A percentile compares a stretch with the other conserved stretches of the same genome.
Evolutionary conservation across 1,284 basidiomycete genomes (phyloP).

Genomic region (Tylopilus sp.): DNA sequence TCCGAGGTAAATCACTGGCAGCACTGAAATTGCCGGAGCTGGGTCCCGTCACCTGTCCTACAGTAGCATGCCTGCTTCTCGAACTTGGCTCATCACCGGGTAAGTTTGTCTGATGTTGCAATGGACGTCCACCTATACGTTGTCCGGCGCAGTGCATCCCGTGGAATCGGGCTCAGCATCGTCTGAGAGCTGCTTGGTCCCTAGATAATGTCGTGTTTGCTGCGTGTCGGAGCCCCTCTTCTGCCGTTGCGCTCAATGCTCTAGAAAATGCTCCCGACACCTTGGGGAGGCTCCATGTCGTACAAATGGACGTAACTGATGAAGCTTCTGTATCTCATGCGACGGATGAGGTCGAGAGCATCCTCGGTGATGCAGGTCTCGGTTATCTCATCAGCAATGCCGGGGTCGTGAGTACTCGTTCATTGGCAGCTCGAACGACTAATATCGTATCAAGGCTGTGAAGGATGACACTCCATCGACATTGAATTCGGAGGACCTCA

Average conservation of each 20-base stretch:
- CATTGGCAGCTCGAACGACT: not conserved
- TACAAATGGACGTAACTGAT: slow-evolving; percentile 30
- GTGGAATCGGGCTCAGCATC: slow-evolving; percentile 32
- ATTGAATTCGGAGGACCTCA: slow-evolving; percentile 11
- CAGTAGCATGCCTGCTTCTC: not conserved
- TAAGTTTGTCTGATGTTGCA: not conserved
- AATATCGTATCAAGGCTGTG: slow-evolving; percentile 6
- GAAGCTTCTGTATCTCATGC: slow-evolving; percentile 23
- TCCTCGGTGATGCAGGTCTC: slow-evolving; percentile 22
- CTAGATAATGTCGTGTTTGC: no score
- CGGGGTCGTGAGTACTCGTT: slow-evolving; percentile 22
- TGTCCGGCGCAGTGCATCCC: slow-evolving; percentile 19
- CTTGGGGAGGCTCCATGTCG: slow-evolving; percentile 20
- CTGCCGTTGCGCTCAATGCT: slow-evolving; percentile 16
- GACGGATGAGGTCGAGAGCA: slow-evolving; percentile 15
- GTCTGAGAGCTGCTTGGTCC: slow-evolving; percentile 27
- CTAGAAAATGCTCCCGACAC: slow-evolving; percentile 7
- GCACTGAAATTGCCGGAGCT: no score
- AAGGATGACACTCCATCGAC: slow-evolving; percentile 18
- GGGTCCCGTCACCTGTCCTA: not conserved
- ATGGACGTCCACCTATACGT: not conserved
- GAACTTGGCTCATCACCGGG: slow-evolving; percentile 13
- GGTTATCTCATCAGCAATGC: slow-evolving; percentile 36
- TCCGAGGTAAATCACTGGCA: no score
- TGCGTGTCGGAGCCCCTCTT: slow-evolving; percentile 27